A percentile compares a stretch with the other conserved stretches of the same genome.
Conservation (phyloP, 257 asterid genomes). For the Cruciata laevipes region DNA sequence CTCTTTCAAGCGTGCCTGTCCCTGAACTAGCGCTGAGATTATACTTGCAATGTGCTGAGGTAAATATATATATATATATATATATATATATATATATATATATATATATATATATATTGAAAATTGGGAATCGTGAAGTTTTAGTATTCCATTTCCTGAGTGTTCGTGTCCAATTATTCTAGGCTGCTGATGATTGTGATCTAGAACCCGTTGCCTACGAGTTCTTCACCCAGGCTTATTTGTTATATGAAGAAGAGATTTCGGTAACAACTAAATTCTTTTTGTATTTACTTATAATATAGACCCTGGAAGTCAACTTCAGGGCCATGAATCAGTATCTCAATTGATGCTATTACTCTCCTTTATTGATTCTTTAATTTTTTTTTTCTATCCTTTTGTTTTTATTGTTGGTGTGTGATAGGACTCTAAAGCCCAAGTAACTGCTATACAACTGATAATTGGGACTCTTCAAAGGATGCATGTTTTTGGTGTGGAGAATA, state of each 20-base stretch:
- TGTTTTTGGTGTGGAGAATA: slow-evolving; percentile 85
- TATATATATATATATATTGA: neutral
- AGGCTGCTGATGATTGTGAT: slow-evolving; percentile 96
- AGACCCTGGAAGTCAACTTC: neutral
- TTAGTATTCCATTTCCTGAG: slow-evolving; percentile 19
- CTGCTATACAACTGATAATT: slow-evolving; percentile 74
- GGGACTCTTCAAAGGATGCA: slow-evolving; percentile 99
- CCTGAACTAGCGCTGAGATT: slow-evolving; percentile 82
- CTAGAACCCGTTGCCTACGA: slow-evolving; percentile 98
- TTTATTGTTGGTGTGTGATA: slow-evolving; percentile 18
- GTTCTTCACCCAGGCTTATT: slow-evolving; percentile 95
- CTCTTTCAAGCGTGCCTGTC: slow-evolving; percentile 69
- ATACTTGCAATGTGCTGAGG: slow-evolving; percentile 98
- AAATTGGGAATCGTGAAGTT: slow-evolving; percentile 7
- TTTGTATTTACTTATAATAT: slow-evolving; percentile 1
- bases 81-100: neutral
- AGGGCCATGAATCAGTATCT: neutral
- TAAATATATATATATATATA: slow-evolving; percentile 18
- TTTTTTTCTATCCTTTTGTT: slow-evolving; percentile 1
- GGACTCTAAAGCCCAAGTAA: slow-evolving; percentile 97
- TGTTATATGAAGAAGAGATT: slow-evolving; percentile 94
- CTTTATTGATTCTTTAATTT: slow-evolving; percentile 4
- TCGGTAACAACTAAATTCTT: slow-evolving; percentile 38
- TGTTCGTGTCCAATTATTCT: slow-evolving; percentile 29
- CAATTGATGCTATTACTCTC: slow-evolving; percentile 11